Conservation (phyloP, 2,329 filamentous ascomycete species). For the Aspergillus glaucus region DNA sequence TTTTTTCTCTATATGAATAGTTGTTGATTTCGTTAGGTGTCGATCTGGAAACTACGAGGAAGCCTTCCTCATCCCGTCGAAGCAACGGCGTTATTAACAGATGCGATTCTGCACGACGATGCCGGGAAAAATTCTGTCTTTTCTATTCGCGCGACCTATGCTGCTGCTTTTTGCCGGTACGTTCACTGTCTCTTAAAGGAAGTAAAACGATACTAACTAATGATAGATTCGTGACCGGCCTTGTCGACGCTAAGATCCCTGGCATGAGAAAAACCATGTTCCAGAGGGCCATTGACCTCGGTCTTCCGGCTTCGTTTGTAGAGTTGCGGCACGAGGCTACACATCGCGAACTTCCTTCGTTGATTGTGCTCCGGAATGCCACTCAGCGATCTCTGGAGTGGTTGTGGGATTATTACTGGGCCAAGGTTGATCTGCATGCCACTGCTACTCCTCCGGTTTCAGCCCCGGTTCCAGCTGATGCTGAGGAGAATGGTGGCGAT, state of each 20-base stretch:
- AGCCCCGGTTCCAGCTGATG: neutral
- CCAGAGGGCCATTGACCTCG: conserved; percentile 35
- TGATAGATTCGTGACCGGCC: conserved; percentile 39
- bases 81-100: conserved; percentile 40
- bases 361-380: conserved; percentile 65
- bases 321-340: conserved; percentile 85
- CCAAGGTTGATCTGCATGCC: conserved; percentile 35
- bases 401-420: conserved; percentile 91
- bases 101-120: conserved; percentile 42
- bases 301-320: conserved; percentile 63
- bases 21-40: conserved; percentile 26
- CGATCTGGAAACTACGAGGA: conserved; percentile 39
- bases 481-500: conserved; percentile 6
- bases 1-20: neutral
- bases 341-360: conserved; percentile 75
- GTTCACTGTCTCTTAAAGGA: conserved; percentile 6
- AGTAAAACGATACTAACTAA: neutral
- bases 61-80: conserved; percentile 42
- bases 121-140: conserved; percentile 36
- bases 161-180: conserved; percentile 41
- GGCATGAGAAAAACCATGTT: conserved; percentile 41
- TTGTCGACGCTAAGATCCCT: conserved; percentile 39
- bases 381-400: conserved; percentile 66
- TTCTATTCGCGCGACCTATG: conserved; percentile 40
- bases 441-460: conserved; percentile 2